A percentile compares a stretch with the other conserved stretches of the same genome.
phyloP scores from a whole-genome alignment of 2,329 filamentous ascomycete genomes.

The Calonectria leucothoes region DNA sequence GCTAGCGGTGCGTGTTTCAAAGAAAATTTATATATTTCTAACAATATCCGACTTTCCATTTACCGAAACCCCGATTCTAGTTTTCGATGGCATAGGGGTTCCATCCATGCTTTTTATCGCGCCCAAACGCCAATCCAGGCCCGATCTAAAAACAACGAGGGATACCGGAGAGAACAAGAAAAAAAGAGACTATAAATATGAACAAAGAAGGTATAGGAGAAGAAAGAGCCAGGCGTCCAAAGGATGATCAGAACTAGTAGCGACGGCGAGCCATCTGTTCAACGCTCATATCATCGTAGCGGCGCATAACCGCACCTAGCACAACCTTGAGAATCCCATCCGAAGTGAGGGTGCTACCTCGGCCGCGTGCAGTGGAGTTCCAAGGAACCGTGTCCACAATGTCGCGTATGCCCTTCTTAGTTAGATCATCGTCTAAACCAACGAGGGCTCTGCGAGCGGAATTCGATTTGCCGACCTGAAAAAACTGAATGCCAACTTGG shows the following conservation, averaged over 20 bases:
- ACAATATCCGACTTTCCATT: too few species aligned
- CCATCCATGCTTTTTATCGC: too few species aligned
- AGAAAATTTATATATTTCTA: background rate
- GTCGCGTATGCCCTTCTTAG: slow-evolving; percentile 73
- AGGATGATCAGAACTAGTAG: background rate
- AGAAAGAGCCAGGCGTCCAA: too few species aligned
- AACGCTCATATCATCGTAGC: slow-evolving; percentile 47
- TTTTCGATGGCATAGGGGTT: too few species aligned
- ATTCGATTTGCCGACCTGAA: slow-evolving; percentile 85
- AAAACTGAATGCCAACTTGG: slow-evolving; percentile 95
- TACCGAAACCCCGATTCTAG: too few species aligned
- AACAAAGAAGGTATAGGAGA: background rate
- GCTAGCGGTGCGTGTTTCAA: background rate
- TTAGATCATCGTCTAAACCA: slow-evolving; percentile 79
- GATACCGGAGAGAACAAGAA: background rate
- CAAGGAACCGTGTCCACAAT: slow-evolving; percentile 94
- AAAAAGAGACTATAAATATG: background rate
- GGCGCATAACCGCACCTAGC: slow-evolving; percentile 77
- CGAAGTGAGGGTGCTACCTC: slow-evolving; percentile 64
- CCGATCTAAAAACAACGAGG: background rate
- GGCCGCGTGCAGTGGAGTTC: slow-evolving; percentile 59
- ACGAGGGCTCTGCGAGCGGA: slow-evolving; percentile 73
- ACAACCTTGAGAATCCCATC: slow-evolving; percentile 85
- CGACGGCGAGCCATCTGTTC: slow-evolving; percentile 18
- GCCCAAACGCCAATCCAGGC: background rate